Conservation (phyloP, 345 rosid species). For the Camelina laxa region DNA sequence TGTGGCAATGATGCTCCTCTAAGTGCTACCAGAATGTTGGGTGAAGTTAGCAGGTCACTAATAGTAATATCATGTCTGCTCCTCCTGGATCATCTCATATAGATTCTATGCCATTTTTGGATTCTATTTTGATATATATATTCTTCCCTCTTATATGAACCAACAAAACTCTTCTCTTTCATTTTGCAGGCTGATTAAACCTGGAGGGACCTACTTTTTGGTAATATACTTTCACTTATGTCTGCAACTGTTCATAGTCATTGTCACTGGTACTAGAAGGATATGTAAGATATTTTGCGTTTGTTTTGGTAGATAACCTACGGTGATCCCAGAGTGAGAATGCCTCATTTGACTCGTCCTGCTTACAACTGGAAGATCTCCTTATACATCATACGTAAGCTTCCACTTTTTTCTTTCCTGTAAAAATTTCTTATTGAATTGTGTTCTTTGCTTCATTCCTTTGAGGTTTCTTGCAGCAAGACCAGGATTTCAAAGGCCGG, state of each 20-base stretch:
- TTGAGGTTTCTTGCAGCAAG: constrained; percentile 61
- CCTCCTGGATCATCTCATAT: constrained; percentile 18
- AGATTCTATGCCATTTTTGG: constrained; percentile 1
- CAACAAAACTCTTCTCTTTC: constrained; percentile 29
- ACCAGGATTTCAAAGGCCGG: constrained; percentile 72
- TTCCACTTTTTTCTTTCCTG: constrained; percentile 2
- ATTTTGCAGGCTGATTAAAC: constrained; percentile 76
- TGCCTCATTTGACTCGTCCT: constrained; percentile 73
- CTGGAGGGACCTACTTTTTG: constrained; percentile 89
- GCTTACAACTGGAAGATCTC: constrained; percentile 72
- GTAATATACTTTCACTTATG: constrained; percentile 47
- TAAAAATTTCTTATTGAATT: not conserved
- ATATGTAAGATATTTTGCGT: not conserved
- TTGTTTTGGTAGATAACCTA: constrained; percentile 75
- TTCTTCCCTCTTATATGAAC: not conserved
- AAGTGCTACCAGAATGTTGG: constrained; percentile 82
- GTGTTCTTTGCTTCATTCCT: not conserved
- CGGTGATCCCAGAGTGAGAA: constrained; percentile 91
- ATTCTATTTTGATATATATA: not conserved
- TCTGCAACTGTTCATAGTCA: not conserved
- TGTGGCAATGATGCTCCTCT: constrained; percentile 84
- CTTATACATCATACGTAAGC: constrained; percentile 84
- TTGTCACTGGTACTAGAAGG: not conserved
- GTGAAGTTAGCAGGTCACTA: constrained; percentile 93
- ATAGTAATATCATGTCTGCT: constrained; percentile 5